Percentiles rank a stretch among this genome's conserved stretches.
Conservation (phyloP, 495 filamentous ascomycete genomes). For the Terfezia claveryi region DNA sequence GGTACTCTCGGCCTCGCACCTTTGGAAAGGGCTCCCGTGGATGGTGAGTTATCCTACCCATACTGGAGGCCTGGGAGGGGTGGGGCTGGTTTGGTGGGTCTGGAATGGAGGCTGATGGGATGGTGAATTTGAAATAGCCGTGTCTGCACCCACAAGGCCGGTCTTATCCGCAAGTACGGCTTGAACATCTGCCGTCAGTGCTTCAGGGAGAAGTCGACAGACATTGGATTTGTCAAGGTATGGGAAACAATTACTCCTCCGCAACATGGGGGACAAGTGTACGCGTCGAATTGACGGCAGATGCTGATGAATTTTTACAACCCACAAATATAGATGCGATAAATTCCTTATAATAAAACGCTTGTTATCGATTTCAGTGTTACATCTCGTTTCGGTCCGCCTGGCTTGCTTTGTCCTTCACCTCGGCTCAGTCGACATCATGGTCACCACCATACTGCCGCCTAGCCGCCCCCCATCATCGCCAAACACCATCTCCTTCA, state of each 20-base stretch:
- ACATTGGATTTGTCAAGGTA: conserved; percentile 98
- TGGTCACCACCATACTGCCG: too few relatives aligned
- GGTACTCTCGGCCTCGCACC: conserved; percentile 90
- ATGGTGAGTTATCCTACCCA: conserved; percentile 41
- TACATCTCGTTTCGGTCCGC: not conserved
- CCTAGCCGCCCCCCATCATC: too few relatives aligned
- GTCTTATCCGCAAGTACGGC: conserved; percentile 97
- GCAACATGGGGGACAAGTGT: not conserved
- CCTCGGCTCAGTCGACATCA: not conserved
- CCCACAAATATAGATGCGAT: not conserved
- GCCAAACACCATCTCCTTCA: not conserved
- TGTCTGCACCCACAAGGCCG: conserved; percentile 83
- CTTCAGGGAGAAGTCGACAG: conserved; percentile 89
- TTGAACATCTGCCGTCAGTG: conserved; percentile 99
- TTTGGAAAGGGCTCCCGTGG: conserved; percentile 85
- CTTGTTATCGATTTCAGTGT: not conserved
- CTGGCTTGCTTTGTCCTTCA: not conserved
- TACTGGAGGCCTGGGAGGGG: not conserved
- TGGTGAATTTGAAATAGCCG: conserved; percentile 36
- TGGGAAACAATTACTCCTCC: conserved; percentile 7
- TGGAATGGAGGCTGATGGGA: not conserved
- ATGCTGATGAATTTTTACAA: not conserved
- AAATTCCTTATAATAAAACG: not conserved
- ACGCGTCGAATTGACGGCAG: not conserved
- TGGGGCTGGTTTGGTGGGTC: not conserved